Base-by-base conservation (phyloP, 257 asterid genomes). In the Nicotiana noctiflora region DNA sequence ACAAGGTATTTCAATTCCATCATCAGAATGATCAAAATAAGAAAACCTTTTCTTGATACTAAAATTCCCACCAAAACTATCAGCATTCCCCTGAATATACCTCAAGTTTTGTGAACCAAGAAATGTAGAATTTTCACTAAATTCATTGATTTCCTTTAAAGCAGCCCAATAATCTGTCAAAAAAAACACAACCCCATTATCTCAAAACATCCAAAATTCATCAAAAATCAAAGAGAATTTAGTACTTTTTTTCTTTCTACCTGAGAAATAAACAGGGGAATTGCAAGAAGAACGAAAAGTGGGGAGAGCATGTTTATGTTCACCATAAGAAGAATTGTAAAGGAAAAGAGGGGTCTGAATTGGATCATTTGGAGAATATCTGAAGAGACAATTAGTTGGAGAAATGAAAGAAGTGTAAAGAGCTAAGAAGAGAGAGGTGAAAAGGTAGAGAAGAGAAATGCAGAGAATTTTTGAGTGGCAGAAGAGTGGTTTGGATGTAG, bases 261-360 rank as follows among this genome's bases (percentile, higher is more conserved):
- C 99, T 31, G 95, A 86, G 88, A 93, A 96, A 70, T 59, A 87
- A 76, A 93, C 88, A 84, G 98, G 99, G 90, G 95, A 93, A 61
- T 83, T 57, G 82, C 98, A 93, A 1, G 97, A 88, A 13, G 96
- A 88, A 52, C 98, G 99, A 76, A 87, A 81, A 32, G 94, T 96
- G 8, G 97, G 96, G 21, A 91, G 74, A 79, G 98, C 88, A 64
- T 94, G 86, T 79, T 96, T 96, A 87, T 96, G 97, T 81, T 92
- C 95, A 5, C 97, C 99, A 66, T 96, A 96, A n/a, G 99, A 93
- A 3, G 96, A 37, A 29, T 97, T 96, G 82, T 95, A 95, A 8
- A 81, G 60, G 59, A 92, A 96, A 34, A 94, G 93, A 0, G 96
- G 87, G 65, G 81, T 80, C 80, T 89, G 97, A 14, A 96, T 70